Base-by-base conservation (phyloP, 2,329 filamentous ascomycete species). In the Lachnum nothofagi region DNA sequence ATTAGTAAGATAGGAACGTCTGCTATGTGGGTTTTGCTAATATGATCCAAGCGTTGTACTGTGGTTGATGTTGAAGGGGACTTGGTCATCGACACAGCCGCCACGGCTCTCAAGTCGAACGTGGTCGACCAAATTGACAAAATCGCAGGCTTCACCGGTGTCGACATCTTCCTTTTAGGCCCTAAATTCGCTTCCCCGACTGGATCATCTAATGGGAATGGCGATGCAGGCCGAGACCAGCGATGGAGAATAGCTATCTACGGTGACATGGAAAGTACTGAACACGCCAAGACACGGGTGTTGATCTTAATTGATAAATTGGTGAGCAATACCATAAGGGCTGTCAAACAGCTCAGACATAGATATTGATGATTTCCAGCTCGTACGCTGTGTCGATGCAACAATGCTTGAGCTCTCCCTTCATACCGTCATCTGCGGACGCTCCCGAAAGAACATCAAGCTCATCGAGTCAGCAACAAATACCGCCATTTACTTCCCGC, bases 401-500 rank as follows among this genome's bases (percentile, higher is more conserved):
- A 82, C 90, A 63, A 86, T 87, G 64, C 77, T 95, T 51, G 91
- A 96, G 60, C 73, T 91, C 42, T 88, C 89, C 22, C 79, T 95
- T 65, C 93, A 98, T 67, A 93, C 90, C 49, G 77, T 96, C 47
- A 83, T 97, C 42, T 96, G 91, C 67, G 93, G 93, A 42, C 87
- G 93, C 42, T 91, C 91, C 60, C 82, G 93, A 60, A 95, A 95
- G 74, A 96, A 96, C 67, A 95, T 98, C 73, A 97, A 97, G 73
- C 74, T 93, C 62, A 96, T 98, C 63, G 93, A 98, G 70, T 95
- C 93, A 12, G 83, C 86, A 23, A 97, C 93, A 12, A 89, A 91
- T 62, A 97, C 93, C 7, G 91, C 93, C 56, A 97, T 98, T 62
- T 98, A 98, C 72, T 97, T 98, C 65, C 93, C 93, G 23, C 90